Base-by-base conservation (phyloP, 2,329 filamentous ascomycete species). In the Tolypocladium pustulatum region DNA sequence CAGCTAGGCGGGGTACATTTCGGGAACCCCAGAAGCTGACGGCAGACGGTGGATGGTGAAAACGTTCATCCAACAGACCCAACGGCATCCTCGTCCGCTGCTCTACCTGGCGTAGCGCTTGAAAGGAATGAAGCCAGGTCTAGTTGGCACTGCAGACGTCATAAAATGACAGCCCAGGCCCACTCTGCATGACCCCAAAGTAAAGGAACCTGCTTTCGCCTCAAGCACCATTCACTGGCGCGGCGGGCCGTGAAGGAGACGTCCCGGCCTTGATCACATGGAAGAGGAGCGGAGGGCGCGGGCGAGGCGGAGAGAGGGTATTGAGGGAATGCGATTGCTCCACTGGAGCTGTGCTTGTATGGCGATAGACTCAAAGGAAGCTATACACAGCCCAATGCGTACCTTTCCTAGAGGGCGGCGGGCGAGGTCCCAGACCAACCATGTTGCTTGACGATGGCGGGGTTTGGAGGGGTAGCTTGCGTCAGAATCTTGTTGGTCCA, bases 321-420 rank as follows among this genome's bases (percentile, higher is more conserved):
- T 32, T n/a, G 9, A 32, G 17, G 30, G 9, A n/a, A 10, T 17
- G 12, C 7, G 36, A n/a, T 22, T 22, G 49, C 20, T 15, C 30
- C 49, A 53, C 22, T 34, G 30, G 30, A 30, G 49, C 49, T 30
- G 20, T 22, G 20, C 10, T 4, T n/a, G 6, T 13, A 20, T n/a
- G 27, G 27, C 9, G 8, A 34, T 22, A 22, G 46, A 32, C 36
- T n/a, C 17, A 54, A 51, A 46, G 27, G 46, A 56, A 56, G 51
- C 27, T 56, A 36, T 36, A 53, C 49, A 15, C 30, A 13, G 10
- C 13, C 17, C 30, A 34, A n/a, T n/a, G 10, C 49, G 9, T 82
- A 89, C 89, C 89, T 82, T 89, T 90, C 65, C 78, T 75, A 66
- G 75, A 77, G 66, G 76, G 76, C 64, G 76, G 77, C 69, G 73